phyloP scores from a whole-genome alignment of 805 yeast genomes.

The Metschnikowia similis region DNA sequence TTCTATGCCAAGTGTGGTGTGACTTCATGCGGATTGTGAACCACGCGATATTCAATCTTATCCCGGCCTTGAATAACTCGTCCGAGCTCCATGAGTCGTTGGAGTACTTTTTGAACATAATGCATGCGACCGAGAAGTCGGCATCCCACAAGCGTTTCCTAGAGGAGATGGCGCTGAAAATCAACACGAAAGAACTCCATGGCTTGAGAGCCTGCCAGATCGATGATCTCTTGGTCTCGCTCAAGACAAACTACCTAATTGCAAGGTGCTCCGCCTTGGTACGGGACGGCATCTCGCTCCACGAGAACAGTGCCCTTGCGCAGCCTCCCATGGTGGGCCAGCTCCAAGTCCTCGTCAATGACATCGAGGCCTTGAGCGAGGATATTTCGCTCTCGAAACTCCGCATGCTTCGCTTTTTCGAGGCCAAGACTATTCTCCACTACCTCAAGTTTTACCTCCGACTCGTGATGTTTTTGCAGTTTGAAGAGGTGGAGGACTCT shows the following conservation, averaged over 20 bases:
- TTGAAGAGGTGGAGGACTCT: conserved; percentile 26
- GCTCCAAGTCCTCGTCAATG: conserved; percentile 20
- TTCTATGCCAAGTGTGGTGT: conserved; percentile 32
- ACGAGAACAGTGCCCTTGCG: conserved; percentile 1
- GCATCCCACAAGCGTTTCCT: conserved; percentile 24
- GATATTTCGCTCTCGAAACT: conserved; percentile 16
- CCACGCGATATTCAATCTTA: conserved; percentile 22
- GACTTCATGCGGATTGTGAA: conserved; percentile 32
- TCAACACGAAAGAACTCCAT: conserved; percentile 12
- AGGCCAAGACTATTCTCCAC: conserved; percentile 17
- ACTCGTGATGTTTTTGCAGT: conserved; percentile 31
- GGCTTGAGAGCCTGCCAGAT: conserved; percentile 4
- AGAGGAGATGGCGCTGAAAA: conserved; percentile 8
- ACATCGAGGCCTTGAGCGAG: conserved; percentile 25
- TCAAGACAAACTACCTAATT: conserved; percentile 28
- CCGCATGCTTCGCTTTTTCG: conserved; percentile 10
- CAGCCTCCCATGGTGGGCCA: conserved; percentile 17
- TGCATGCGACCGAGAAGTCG: conserved; percentile 22
- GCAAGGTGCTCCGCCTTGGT: conserved; percentile 20
- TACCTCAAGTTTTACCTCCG: conserved; percentile 28
- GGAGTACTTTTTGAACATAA: conserved; percentile 15
- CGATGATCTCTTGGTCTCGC: conserved; percentile 17
- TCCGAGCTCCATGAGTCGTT: conserved; percentile 19
- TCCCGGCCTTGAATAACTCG: conserved; percentile 22
- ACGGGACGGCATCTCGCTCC: conserved; percentile 8